Evolutionary conservation across 2,329 filamentous ascomycete genomes (phyloP).

Genomic region (Knufia fluminis): DNA sequence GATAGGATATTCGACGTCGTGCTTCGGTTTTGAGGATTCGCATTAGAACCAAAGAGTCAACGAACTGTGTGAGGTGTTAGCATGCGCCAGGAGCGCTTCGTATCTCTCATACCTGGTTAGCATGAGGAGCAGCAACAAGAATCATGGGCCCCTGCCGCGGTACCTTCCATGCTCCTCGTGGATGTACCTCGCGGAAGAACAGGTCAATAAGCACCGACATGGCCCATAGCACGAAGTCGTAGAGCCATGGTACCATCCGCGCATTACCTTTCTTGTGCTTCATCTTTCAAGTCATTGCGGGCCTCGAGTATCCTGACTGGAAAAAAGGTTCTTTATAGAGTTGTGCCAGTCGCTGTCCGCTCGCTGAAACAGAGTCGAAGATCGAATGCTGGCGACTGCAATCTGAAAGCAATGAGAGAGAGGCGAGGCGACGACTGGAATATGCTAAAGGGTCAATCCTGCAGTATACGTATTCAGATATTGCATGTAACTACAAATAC

Average conservation of each 20-base stretch:
- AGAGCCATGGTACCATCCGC: constrained; percentile 41
- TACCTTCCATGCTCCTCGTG: constrained; percentile 88
- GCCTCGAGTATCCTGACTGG: too few species aligned
- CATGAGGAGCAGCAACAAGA: constrained; percentile 92
- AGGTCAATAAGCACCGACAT: constrained; percentile 71
- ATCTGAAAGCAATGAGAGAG: neutral
- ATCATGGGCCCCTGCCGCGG: constrained; percentile 81
- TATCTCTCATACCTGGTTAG: constrained; percentile 64
- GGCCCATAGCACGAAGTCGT: constrained; percentile 42
- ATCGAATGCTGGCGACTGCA: neutral
- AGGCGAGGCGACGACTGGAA: neutral
- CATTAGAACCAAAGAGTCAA: constrained; percentile 90
- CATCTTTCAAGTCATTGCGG: too few species aligned
- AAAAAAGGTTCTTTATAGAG: too few species aligned
- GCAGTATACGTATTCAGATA: neutral
- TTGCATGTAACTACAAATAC: neutral
- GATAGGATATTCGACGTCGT: constrained; percentile 77
- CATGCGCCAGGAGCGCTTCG: neutral
- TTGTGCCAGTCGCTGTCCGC: neutral
- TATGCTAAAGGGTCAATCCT: neutral
- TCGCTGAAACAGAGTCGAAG: neutral
- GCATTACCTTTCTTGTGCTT: constrained; percentile 30
- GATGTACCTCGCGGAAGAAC: constrained; percentile 97
- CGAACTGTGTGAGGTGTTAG: constrained; percentile 53
- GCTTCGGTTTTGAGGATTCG: constrained; percentile 79